phyloP scores from a whole-genome alignment of 345 rosid species.

The Ailanthus altissimus region DNA sequence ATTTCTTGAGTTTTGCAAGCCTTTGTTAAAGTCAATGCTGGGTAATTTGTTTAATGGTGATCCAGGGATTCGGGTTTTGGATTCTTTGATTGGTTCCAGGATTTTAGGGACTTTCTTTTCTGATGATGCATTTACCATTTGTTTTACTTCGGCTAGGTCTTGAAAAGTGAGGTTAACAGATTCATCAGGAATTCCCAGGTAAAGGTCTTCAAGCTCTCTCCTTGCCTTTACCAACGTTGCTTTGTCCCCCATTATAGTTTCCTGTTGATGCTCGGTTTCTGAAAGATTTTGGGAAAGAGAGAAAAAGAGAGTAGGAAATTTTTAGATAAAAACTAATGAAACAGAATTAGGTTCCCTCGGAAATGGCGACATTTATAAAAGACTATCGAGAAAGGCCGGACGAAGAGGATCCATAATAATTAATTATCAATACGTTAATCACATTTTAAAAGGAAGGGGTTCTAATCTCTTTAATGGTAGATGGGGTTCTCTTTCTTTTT shows the following conservation, averaged over 20 bases:
- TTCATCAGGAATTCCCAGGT: slow-evolving; percentile 64
- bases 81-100: slow-evolving; percentile 31
- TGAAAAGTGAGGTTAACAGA: slow-evolving; percentile 69
- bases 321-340: too few relatives aligned
- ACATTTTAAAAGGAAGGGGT: too few relatives aligned
- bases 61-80: slow-evolving; percentile 1
- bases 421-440: too few relatives aligned
- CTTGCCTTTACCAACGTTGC: slow-evolving; percentile 43
- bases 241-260: slow-evolving; percentile 36
- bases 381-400: slow-evolving; percentile 19
- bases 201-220: slow-evolving; percentile 62
- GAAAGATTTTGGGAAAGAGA: not conserved
- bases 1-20: slow-evolving; percentile 28
- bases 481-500: too few relatives aligned
- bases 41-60: slow-evolving; percentile 34
- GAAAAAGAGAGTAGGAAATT: not conserved
- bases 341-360: slow-evolving; percentile 9
- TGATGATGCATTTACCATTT: slow-evolving; percentile 9
- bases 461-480: too few relatives aligned
- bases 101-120: slow-evolving; percentile 25
- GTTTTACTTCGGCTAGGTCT: slow-evolving; percentile 46
- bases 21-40: slow-evolving; percentile 49
- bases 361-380: slow-evolving; percentile 17
- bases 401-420: not conserved
- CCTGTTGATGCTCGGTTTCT: not conserved